Evolutionary conservation across 2,329 filamentous ascomycete species (phyloP).

Genomic region (Aspergillus pseudonomiae): DNA sequence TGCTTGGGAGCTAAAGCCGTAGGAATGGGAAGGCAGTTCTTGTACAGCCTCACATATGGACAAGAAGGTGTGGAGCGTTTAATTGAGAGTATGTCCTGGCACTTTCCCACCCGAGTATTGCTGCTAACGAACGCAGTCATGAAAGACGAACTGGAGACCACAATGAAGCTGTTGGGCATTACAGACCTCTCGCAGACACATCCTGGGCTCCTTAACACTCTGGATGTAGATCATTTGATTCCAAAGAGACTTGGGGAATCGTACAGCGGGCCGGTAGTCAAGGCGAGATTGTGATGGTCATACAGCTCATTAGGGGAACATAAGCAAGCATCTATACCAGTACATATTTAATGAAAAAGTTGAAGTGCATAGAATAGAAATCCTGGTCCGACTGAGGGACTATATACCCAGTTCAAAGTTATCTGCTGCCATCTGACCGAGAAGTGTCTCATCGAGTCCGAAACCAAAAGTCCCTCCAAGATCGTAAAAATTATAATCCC

Average conservation of each 20-base stretch:
- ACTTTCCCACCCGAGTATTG: too few relatives aligned
- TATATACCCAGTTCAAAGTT: conserved; percentile 2
- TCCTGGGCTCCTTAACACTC: conserved; percentile 11
- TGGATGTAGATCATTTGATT: conserved; percentile 13
- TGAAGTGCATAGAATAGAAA: not conserved
- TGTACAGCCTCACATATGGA: conserved; percentile 27
- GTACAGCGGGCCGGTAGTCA: not conserved
- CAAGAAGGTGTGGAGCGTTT: conserved; percentile 19
- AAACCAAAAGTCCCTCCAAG: conserved; percentile 9
- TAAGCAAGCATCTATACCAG: not conserved
- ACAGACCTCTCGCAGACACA: conserved; percentile 12
- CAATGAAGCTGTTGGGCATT: conserved; percentile 13
- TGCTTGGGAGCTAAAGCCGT: conserved; percentile 56
- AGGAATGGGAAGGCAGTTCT: conserved; percentile 46
- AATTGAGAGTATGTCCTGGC: not conserved
- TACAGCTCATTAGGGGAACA: too few relatives aligned
- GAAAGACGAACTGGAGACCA: conserved; percentile 13
- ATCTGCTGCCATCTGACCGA: conserved; percentile 9
- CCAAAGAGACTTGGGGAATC: conserved; percentile 1
- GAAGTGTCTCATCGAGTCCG: conserved; percentile 4
- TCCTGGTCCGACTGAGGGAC: not conserved
- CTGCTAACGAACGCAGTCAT: conserved; percentile 8
- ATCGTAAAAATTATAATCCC: conserved; percentile 4
- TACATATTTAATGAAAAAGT: not conserved
- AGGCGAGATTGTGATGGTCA: conserved; percentile 3